These are phyloP conservation scores for Penicillium manginii DNA, from an alignment of 495 filamentous ascomycete species.

Conservation along the genomic window DNA sequence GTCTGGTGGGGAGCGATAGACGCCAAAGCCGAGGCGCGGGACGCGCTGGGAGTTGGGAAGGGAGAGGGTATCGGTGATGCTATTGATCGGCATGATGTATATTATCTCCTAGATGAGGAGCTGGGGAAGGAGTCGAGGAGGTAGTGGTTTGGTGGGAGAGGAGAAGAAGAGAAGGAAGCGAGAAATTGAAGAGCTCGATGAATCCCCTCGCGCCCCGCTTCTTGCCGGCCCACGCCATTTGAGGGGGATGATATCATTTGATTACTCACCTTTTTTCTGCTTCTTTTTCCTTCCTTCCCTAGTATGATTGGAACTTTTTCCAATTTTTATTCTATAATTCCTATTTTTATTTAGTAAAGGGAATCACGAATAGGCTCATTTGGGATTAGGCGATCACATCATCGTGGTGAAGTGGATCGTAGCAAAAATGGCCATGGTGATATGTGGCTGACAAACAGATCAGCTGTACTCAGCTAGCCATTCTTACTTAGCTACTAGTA, in stretches of 20 bases:
- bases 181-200: constrained; percentile 7
- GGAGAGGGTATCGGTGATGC: constrained; percentile 49
- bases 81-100: constrained; percentile 24
- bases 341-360: neutral
- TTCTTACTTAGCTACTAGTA: no score
- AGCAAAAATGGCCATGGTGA: neutral
- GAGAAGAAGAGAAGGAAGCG: neutral
- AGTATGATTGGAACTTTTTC: neutral
- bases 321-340: neutral
- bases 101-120: neutral
- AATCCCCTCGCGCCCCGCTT: constrained; percentile 15
- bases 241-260: constrained; percentile 21
- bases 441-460: neutral
- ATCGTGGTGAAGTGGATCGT: neutral
- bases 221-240: constrained; percentile 15
- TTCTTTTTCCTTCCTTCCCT: neutral
- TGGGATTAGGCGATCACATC: constrained; percentile 2
- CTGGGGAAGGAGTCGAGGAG: neutral
- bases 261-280: constrained; percentile 11
- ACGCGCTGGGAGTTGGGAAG: constrained; percentile 62
- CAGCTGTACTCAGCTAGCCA: neutral
- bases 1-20: constrained; percentile 59
- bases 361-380: neutral
- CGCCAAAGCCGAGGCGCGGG: constrained; percentile 74
- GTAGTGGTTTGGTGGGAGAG: neutral